phyloP scores from a whole-genome alignment of 2,329 filamentous ascomycete species.

The Aspergillus pseudoglaucus region DNA sequence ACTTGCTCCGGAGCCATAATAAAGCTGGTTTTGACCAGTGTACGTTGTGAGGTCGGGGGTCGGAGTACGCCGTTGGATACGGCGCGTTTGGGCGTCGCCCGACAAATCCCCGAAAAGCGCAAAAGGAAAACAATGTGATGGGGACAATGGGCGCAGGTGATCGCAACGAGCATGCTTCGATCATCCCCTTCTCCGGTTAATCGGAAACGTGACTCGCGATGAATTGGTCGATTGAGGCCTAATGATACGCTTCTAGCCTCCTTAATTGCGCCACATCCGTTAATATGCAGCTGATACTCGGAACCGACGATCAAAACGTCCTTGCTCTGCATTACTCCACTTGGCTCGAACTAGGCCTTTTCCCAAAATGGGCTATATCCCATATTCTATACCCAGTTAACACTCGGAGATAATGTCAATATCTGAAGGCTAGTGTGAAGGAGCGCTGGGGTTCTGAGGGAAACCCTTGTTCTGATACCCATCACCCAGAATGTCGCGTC shows the following conservation, averaged over 20 bases:
- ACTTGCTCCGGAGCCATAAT: not conserved
- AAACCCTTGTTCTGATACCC: slow-evolving; percentile 17
- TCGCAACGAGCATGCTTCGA: no score
- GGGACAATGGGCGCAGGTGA: no score
- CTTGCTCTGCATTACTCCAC: slow-evolving; percentile 10
- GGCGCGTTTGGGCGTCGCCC: no score
- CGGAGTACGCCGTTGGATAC: no score
- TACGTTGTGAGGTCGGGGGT: not conserved
- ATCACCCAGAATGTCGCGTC: slow-evolving; percentile 7
- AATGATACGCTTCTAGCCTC: not conserved
- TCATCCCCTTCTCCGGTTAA: no score
- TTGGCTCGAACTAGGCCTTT: slow-evolving; percentile 5
- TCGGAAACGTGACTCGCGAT: not conserved
- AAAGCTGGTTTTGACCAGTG: not conserved
- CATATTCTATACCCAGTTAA: slow-evolving; percentile 7
- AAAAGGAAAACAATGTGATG: no score
- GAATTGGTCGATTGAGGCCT: not conserved
- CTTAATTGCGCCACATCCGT: slow-evolving; percentile 1
- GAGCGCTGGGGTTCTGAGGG: slow-evolving; percentile 11
- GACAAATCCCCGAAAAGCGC: no score
- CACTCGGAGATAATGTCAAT: slow-evolving; percentile 12
- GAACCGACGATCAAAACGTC: slow-evolving; percentile 7
- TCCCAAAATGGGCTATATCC: slow-evolving; percentile 8
- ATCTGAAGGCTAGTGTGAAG: slow-evolving; percentile 12
- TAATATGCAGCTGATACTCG: not conserved